Evolutionary conservation across 192 early-diverging fungal species (phyloP).

Genomic region (Coemansia sp.): DNA sequence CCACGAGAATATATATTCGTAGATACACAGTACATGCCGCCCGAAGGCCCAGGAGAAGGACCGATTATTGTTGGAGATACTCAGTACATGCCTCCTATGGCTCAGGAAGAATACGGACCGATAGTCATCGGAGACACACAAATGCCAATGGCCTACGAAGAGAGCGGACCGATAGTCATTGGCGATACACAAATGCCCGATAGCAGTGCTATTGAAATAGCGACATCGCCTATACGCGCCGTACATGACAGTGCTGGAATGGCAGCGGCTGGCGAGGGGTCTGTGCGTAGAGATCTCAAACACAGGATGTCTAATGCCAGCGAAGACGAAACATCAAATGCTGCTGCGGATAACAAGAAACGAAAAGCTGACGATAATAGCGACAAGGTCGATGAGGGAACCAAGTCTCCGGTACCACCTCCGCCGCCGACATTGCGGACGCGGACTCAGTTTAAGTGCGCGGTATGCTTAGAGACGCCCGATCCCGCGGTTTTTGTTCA

Average conservation of each 20-base stretch:
- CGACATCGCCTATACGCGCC: not conserved
- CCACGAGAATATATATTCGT: not conserved
- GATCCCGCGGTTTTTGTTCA: conserved; percentile 52
- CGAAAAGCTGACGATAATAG: not conserved
- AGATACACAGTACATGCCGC: not conserved
- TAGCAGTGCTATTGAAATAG: not conserved
- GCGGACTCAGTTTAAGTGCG: conserved; percentile 50
- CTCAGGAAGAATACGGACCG: not conserved
- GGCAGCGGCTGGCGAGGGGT: not conserved
- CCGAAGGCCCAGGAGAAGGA: not conserved
- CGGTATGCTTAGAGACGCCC: conserved; percentile 47
- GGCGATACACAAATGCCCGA: conserved; percentile 6
- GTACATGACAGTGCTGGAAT: not conserved
- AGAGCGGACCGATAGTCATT: not conserved
- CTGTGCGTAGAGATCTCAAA: not conserved
- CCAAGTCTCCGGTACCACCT: not conserved
- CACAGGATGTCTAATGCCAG: not conserved
- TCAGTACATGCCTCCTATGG: not conserved
- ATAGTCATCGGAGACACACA: conserved; percentile 19
- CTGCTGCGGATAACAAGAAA: not conserved
- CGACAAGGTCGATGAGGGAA: not conserved
- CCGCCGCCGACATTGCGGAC: conserved; percentile 12
- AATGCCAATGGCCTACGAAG: not conserved
- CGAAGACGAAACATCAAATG: not conserved
- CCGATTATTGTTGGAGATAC: not conserved